Evolutionary conservation across 2,329 filamentous ascomycete genomes (phyloP).

Genomic region (Colletotrichum sp.): DNA sequence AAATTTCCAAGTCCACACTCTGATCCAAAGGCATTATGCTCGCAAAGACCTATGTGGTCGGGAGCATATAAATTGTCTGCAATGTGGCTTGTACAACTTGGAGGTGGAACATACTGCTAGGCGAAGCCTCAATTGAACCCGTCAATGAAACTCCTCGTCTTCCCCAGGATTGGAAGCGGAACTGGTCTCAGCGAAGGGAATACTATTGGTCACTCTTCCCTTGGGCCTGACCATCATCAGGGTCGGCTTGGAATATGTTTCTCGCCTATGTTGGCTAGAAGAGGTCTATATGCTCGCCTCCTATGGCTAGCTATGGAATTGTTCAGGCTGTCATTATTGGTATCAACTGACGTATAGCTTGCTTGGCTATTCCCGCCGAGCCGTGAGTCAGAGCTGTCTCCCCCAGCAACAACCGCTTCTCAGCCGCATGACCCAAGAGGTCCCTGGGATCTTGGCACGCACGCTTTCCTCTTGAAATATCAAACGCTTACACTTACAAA

Average conservation of each 20-base stretch:
- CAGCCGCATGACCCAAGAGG: not conserved
- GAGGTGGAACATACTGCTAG: accelerated
- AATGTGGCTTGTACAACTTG: no score
- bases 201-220: not conserved
- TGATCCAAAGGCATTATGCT: not conserved
- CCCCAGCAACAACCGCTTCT: not conserved
- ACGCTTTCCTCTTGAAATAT: accelerated
- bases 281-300: no score
- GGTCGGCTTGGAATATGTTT: accelerated
- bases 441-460: accelerated
- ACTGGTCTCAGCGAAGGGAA: not conserved
- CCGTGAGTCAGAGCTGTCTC: not conserved
- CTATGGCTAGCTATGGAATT: no score
- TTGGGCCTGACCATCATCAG: accelerated
- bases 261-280: not conserved
- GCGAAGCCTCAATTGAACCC: not conserved
- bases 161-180: not conserved
- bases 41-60: not conserved
- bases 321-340: no score
- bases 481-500: accelerated
- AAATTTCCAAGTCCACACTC: not conserved
- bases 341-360: no score
- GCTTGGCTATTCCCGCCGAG: not conserved
- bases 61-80: not conserved
- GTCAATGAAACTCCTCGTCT: not conserved